phyloP scores from a whole-genome alignment of 164 flowering plant genomes.

The Santalum album region DNA sequence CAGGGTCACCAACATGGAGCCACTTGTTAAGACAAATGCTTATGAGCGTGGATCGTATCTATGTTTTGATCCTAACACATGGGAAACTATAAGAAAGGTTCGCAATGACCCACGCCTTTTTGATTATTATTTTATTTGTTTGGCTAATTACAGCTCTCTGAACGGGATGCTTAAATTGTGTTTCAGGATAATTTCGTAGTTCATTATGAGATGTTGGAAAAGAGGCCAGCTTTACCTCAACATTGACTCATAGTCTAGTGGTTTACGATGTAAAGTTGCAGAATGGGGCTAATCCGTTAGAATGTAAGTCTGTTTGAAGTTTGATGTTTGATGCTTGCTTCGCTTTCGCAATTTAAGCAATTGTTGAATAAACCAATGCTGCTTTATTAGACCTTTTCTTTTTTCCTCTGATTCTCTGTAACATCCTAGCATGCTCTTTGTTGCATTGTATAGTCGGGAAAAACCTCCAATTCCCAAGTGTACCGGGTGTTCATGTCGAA shows the following conservation, averaged over 20 bases:
- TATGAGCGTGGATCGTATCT: slow-evolving; percentile 62
- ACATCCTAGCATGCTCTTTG: no score
- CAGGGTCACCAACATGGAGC: slow-evolving; percentile 41
- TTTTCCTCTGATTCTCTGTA: no score
- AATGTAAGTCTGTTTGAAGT: slow-evolving; percentile 13
- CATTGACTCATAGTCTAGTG: slow-evolving; percentile 22
- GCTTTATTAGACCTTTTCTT: no score
- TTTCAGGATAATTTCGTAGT: slow-evolving; percentile 65
- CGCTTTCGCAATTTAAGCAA: slow-evolving; percentile 15
- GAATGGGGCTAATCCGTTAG: slow-evolving; percentile 14
- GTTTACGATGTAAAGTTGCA: slow-evolving; percentile 23
- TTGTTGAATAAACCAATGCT: no score
- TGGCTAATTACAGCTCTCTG: not conserved
- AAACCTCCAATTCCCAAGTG: no score
- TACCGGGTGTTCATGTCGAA: no score
- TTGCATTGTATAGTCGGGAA: no score
- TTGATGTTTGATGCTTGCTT: slow-evolving; percentile 9
- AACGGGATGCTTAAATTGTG: not conserved
- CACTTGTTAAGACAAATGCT: slow-evolving; percentile 41
- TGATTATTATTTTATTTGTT: not conserved
- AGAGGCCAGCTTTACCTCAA: slow-evolving; percentile 54
- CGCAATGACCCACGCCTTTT: not conserved
- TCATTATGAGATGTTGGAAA: slow-evolving; percentile 62
- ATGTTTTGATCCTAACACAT: slow-evolving; percentile 60
- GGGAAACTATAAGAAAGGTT: slow-evolving; percentile 61